A percentile compares a stretch with the other conserved stretches of the same genome.
phyloP scores from a whole-genome alignment of 495 filamentous ascomycete species.

The Lichina pygmaea region DNA sequence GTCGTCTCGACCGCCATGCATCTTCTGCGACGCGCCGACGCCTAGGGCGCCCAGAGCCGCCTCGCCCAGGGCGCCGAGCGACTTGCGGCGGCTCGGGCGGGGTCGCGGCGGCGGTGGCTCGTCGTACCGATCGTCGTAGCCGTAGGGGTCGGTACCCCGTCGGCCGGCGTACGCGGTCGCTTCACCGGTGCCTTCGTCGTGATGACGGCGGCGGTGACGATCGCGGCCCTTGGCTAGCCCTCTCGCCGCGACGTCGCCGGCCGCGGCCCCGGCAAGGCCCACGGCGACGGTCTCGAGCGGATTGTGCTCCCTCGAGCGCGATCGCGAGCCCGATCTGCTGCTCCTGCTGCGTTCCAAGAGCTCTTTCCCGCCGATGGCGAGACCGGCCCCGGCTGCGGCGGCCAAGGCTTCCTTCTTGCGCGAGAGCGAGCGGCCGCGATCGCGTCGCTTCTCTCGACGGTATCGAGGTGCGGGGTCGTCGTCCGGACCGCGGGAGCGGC shows the following conservation, averaged over 20 bases:
- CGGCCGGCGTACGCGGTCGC: not conserved
- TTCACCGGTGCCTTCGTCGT: not conserved
- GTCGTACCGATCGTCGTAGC: not conserved
- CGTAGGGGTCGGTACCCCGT: not conserved
- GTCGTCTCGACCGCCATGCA: conserved; percentile 13
- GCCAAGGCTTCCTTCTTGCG: not conserved
- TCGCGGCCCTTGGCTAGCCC: not conserved
- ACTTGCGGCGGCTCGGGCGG: conserved; percentile 21
- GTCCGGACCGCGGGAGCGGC: conserved; percentile 1
- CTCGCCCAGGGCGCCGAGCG: conserved; percentile 42
- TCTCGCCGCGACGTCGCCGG: conserved; percentile 1
- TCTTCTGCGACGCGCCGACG: conserved; percentile 24
- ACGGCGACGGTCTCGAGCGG: not conserved
- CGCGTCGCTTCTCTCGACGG: not conserved
- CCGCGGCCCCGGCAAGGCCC: conserved; percentile 4
- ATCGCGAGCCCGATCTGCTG: not conserved
- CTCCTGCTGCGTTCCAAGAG: conserved; percentile 1
- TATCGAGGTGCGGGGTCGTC: not conserved
- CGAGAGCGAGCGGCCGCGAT: conserved; percentile 1
- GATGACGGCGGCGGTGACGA: not conserved
- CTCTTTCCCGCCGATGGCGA: conserved; percentile 3
- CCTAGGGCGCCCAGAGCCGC: conserved; percentile 26
- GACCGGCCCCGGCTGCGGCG: conserved; percentile 1
- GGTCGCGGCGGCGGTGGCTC: not conserved
- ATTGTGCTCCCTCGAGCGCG: not conserved